Conservation (phyloP, 129 eudicot species). For the Centella asiatica region DNA sequence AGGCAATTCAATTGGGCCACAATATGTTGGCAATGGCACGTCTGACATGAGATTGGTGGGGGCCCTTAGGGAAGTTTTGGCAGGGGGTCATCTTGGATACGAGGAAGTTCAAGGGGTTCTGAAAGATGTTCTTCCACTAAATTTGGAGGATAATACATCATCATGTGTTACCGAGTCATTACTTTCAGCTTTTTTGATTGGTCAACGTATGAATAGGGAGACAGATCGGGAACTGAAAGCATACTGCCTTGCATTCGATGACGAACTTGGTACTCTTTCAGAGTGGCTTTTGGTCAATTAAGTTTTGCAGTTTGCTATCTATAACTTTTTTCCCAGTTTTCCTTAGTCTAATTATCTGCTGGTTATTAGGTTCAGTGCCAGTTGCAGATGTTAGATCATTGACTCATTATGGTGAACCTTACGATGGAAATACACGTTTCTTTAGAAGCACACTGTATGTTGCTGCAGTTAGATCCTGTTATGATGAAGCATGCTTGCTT, state of each 20-base stretch:
- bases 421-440: conserved; percentile 96
- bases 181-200: conserved; percentile 88
- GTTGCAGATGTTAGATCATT: conserved; percentile 88
- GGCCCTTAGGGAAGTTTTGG: conserved; percentile 89
- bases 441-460: conserved; percentile 96
- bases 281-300: conserved; percentile 20
- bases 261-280: conserved; percentile 61
- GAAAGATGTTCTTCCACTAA: conserved; percentile 75
- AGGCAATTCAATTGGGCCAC: conserved; percentile 80
- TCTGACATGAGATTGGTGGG: conserved; percentile 97
- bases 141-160: conserved; percentile 24
- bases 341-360: conserved; percentile 4
- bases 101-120: conserved; percentile 98
- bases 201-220: conserved; percentile 98
- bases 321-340: conserved; percentile 7
- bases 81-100: conserved; percentile 96
- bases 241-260: conserved; percentile 93
- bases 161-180: conserved; percentile 64
- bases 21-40: conserved; percentile 71
- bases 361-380: conserved; percentile 66
- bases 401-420: conserved; percentile 99
- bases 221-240: conserved; percentile 97
- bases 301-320: neutral
- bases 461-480: conserved; percentile 96
- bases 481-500: conserved; percentile 87